Evolutionary conservation across 495 filamentous ascomycete species (phyloP).

Genomic region (Parachaetomium inaequale): DNA sequence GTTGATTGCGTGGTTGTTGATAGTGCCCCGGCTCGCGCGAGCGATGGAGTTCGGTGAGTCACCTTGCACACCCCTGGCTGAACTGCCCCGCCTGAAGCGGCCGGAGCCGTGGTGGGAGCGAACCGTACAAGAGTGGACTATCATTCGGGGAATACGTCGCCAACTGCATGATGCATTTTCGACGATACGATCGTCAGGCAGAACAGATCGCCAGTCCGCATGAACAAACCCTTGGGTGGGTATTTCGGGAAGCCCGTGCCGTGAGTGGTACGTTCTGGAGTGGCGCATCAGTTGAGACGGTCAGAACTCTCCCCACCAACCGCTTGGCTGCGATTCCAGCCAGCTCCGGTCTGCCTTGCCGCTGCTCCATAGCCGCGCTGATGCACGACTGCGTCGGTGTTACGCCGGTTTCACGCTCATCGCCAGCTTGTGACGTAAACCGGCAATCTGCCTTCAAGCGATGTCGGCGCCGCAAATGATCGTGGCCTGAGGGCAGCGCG

Average conservation of each 20-base stretch:
- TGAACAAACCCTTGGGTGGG: slow-evolving; percentile 10
- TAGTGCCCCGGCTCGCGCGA: too few relatives aligned
- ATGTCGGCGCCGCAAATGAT: slow-evolving; percentile 9
- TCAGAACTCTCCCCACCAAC: not conserved
- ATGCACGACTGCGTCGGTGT: slow-evolving; percentile 1
- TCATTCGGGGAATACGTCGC: slow-evolving; percentile 8
- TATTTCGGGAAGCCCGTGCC: slow-evolving; percentile 9
- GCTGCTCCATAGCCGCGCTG: too few relatives aligned
- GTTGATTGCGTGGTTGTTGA: too few relatives aligned
- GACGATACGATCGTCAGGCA: slow-evolving; percentile 10
- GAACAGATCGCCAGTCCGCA: slow-evolving; percentile 7
- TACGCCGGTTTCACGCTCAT: slow-evolving; percentile 7
- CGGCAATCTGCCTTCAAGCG: slow-evolving; percentile 11
- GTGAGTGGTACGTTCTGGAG: slow-evolving; percentile 9
- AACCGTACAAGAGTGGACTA: too few relatives aligned
- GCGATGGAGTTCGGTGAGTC: too few relatives aligned
- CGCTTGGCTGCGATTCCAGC: slow-evolving; percentile 2
- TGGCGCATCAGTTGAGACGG: slow-evolving; percentile 7
- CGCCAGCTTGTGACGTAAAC: slow-evolving; percentile 1
- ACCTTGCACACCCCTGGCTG: too few relatives aligned
- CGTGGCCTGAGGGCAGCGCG: slow-evolving; percentile 10
- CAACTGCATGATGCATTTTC: slow-evolving; percentile 6
- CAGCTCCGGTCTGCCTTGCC: slow-evolving; percentile 11
- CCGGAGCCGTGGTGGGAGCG: too few relatives aligned
- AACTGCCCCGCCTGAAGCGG: too few relatives aligned